Conservation (phyloP, 1,139 yeast genomes). For the Suhomyces anneliseae region DNA sequence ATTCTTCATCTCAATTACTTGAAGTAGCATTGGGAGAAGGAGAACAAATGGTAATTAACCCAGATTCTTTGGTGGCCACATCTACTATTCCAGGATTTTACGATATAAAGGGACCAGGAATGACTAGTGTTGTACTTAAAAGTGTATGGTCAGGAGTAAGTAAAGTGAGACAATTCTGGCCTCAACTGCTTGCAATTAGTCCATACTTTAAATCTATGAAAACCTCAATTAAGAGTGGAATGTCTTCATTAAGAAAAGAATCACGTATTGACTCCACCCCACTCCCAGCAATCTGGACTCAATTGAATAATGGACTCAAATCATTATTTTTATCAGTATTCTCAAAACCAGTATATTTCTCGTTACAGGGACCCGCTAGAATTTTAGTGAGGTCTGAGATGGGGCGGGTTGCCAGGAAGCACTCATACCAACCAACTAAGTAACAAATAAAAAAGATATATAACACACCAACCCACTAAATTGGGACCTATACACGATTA, state of each 20-base stretch:
- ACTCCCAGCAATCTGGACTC: conserved; percentile 4
- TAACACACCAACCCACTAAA: not conserved
- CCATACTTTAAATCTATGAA: not conserved
- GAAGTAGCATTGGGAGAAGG: conserved; percentile 15
- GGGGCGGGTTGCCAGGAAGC: not conserved
- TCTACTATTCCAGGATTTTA: conserved; percentile 5
- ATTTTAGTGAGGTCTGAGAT: conserved; percentile 9
- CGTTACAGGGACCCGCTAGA: conserved; percentile 18
- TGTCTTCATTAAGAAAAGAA: not conserved
- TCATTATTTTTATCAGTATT: not conserved
- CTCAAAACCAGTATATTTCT: conserved; percentile 12
- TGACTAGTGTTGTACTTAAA: not conserved
- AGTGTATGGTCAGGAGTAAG: not conserved
- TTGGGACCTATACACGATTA: too few species aligned
- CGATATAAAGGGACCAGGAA: conserved; percentile 2
- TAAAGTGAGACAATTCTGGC: conserved; percentile 1
- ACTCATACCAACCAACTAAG: not conserved
- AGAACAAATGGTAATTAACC: conserved; percentile 17
- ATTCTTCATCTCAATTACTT: conserved; percentile 15
- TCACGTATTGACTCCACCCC: not conserved
- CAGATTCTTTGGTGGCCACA: conserved; percentile 19
- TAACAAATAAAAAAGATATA: too few species aligned
- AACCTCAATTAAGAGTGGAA: not conserved
- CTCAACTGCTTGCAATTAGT: not conserved
- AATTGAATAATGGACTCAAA: not conserved